phyloP scores from a whole-genome alignment of 352 stramenopile species.

The Globisporangium okanoganense region DNA sequence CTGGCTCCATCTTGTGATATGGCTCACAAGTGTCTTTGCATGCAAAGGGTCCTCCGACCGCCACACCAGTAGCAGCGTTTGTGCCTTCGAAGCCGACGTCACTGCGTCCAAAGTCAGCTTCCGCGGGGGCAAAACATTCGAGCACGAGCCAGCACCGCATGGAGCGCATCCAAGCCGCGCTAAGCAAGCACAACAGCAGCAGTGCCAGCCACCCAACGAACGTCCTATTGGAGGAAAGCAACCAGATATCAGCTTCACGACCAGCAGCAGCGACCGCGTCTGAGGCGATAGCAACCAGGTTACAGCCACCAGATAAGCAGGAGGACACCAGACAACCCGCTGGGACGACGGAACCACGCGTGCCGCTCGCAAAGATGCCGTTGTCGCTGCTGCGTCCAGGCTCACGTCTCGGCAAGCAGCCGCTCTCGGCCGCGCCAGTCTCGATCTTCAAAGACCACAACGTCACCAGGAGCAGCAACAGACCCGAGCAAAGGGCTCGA shows the following conservation, averaged over 20 bases:
- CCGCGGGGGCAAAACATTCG: slow-evolving; percentile 6
- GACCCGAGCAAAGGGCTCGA: neutral
- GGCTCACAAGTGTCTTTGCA: neutral
- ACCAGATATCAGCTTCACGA: neutral
- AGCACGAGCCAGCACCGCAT: slow-evolving; percentile 35
- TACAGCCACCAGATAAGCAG: neutral
- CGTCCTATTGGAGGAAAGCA: neutral
- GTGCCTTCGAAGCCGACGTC: slow-evolving; percentile 21
- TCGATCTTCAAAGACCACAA: slow-evolving; percentile 10
- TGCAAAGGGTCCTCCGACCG: neutral
- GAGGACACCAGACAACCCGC: slow-evolving; percentile 10
- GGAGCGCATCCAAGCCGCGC: slow-evolving; percentile 24
- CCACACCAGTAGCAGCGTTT: neutral
- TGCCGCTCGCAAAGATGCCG: slow-evolving; percentile 4
- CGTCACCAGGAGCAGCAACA: neutral
- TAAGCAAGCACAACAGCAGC: slow-evolving; percentile 13
- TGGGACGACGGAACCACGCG: neutral
- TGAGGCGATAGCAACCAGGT: slow-evolving; percentile 12
- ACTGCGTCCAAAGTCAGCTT: slow-evolving; percentile 38
- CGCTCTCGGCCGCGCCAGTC: slow-evolving; percentile 9
- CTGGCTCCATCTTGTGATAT: too few species aligned
- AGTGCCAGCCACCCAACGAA: neutral
- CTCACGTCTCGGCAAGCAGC: slow-evolving; percentile 6
- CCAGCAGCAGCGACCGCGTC: neutral
- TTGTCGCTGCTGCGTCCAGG: slow-evolving; percentile 7